A percentile compares a stretch with the other conserved stretches of the same genome.
phyloP scores from a whole-genome alignment of 805 yeast species.

The Wickerhamiella brachini region DNA sequence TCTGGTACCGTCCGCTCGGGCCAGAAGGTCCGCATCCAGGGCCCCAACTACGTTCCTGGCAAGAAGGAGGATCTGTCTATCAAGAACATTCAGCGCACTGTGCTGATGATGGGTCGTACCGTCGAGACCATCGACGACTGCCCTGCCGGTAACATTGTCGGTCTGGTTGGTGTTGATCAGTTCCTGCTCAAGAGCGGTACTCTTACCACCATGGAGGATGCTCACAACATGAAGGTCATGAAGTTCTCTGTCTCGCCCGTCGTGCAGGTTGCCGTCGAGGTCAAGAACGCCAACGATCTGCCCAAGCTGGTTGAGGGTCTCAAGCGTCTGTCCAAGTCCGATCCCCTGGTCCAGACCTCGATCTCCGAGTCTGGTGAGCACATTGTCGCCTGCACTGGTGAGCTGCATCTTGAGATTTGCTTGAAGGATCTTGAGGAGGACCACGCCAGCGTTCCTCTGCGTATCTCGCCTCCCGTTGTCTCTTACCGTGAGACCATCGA shows the following conservation, averaged over 20 bases:
- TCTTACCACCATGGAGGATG: conserved; percentile 86
- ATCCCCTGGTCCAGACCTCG: conserved; percentile 88
- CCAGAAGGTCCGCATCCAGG: conserved; percentile 98
- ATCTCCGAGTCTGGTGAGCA: conserved; percentile 97
- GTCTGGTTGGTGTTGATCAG: conserved; percentile 99
- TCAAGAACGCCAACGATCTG: conserved; percentile 97
- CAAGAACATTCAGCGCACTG: conserved; percentile 98
- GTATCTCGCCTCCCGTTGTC: conserved; percentile 95
- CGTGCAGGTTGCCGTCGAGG: conserved; percentile 99
- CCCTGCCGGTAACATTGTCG: conserved; percentile 99
- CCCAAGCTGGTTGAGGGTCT: conserved; percentile 99
- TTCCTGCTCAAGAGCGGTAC: conserved; percentile 99
- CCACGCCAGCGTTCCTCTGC: conserved; percentile 99
- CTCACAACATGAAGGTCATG: conserved; percentile 99
- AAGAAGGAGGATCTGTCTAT: conserved; percentile 94
- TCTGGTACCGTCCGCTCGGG: conserved; percentile 99
- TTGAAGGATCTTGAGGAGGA: conserved; percentile 90
- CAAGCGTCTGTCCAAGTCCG: conserved; percentile 98
- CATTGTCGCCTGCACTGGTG: conserved; percentile 99
- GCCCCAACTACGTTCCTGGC: conserved; percentile 99
- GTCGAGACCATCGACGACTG: conserved; percentile 98
- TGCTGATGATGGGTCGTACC: conserved; percentile 98
- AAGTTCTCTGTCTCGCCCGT: conserved; percentile 99
- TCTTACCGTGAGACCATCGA: conserved; percentile 98
- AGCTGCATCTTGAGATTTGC: conserved; percentile 98